Evolutionary conservation across 306 rosid genomes (phyloP), one percentile per base, ranked within the genome.

Genomic region (Parietaria judaica): DNA sequence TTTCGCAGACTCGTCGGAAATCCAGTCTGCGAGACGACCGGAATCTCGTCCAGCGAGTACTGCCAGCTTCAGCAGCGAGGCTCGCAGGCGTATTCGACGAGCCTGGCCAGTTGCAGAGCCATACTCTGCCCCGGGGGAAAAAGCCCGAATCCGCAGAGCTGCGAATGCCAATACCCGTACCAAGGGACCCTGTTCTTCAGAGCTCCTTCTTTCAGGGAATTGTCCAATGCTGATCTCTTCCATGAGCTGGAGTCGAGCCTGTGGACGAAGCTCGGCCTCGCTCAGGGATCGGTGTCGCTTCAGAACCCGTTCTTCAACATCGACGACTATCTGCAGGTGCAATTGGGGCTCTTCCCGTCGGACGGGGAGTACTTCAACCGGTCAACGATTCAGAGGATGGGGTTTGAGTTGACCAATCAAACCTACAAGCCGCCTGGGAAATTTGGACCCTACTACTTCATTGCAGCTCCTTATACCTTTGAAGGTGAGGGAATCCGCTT

Each of bases 91-190:
- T 92, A 92, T 68, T 81, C 95, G 11, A 92, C 99, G 6, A 84
- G 84, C 73, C 66, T 83, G 60, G 79, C 82, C 11, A 79, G 61
- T 14, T 88, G 97, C 66, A 82, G 80, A 65, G 70, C 56, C 38
- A 66, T 66, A 81, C 60, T 72, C 7, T 92, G 99, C 74, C 64
- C 90, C 1, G 4, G 50, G 12, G 85, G 81, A 57, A 82, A 86
- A 72, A 82, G 83, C 75, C 63, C 82, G 55, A 88, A 83, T 72
- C 99, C 96, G 14, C 96, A 84, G 70, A 92, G 90, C 70, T 92
- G 99, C 60, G 87, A 84, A 70, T 88, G 99, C 72, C 88, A 88
- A 15, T 82, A 72, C 74, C 97, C 99, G 52, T 92, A 76, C 51
- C 73, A 75, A 79, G 99, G 99, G 64, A 86, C 64, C 46, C 3